phyloP scores from a whole-genome alignment of 2,329 filamentous ascomycete species.

The Emmonsiellopsis sp. region DNA sequence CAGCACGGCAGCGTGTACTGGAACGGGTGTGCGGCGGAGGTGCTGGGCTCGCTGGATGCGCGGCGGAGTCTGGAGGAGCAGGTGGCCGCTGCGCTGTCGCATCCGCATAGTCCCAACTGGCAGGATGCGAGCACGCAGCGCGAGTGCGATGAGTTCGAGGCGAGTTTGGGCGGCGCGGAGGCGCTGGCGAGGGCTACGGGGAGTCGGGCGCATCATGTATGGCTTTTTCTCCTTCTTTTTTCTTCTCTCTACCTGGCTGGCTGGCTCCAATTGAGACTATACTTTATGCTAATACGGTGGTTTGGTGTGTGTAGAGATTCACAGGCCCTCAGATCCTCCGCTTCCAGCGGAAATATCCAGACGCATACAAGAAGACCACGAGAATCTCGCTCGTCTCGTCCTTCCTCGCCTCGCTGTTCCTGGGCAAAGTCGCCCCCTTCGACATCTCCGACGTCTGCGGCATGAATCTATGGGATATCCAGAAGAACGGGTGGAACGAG shows the following conservation, averaged over 20 bases:
- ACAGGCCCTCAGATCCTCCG: conserved; percentile 95
- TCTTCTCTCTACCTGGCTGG: too few species aligned
- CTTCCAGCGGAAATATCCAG: conserved; percentile 68
- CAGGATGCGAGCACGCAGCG: conserved; percentile 91
- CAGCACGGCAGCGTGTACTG: conserved; percentile 98
- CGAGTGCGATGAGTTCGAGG: conserved; percentile 85
- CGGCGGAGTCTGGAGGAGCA: conserved; percentile 60
- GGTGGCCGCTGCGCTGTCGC: conserved; percentile 63
- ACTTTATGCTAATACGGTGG: conserved; percentile 2
- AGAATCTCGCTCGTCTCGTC: conserved; percentile 92
- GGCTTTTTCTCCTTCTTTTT: conserved; percentile 19
- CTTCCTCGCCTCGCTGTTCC: conserved; percentile 82
- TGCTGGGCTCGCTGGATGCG: conserved; percentile 53
- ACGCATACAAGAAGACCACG: conserved; percentile 68
- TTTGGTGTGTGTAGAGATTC: conserved; percentile 56
- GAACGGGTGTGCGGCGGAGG: conserved; percentile 57
- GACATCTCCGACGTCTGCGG: conserved; percentile 93
- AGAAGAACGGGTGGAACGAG: conserved; percentile 62
- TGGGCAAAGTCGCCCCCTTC: conserved; percentile 76
- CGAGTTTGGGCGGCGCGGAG: conserved; percentile 54
- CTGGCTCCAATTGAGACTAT: too few species aligned
- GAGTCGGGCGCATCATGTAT: conserved; percentile 86
- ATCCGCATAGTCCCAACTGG: conserved; percentile 91
- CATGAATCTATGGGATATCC: conserved; percentile 94
- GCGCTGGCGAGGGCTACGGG: conserved; percentile 71